phyloP scores from a whole-genome alignment of 2,329 filamentous ascomycete genomes.

The Beauveria varroae region DNA sequence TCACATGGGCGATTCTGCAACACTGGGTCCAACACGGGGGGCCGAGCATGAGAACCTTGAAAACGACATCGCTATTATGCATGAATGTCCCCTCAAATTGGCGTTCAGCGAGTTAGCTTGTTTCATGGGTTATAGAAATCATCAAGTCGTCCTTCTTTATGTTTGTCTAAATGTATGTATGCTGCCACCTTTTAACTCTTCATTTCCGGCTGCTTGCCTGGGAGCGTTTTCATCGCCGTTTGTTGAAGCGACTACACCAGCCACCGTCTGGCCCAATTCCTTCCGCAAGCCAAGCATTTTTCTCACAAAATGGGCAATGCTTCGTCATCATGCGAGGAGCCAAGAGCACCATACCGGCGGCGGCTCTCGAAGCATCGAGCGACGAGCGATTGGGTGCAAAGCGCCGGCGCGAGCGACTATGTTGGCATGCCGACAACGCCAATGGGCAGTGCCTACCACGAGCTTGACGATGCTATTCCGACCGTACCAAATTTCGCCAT shows the following conservation, averaged over 20 bases:
- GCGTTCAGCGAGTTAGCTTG: constrained; percentile 4
- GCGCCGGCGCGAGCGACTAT: constrained; percentile 21
- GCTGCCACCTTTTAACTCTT: neutral
- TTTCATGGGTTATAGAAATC: neutral
- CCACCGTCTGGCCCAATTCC: neutral
- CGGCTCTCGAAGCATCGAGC: constrained; percentile 46
- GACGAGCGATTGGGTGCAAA: constrained; percentile 30
- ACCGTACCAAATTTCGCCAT: neutral
- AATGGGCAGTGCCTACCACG: constrained; percentile 14
- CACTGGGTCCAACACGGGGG: constrained; percentile 10
- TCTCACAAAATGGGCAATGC: constrained; percentile 40
- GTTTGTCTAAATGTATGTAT: neutral
- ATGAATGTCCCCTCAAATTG: constrained; percentile 4
- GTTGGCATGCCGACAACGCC: constrained; percentile 9
- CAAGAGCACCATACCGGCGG: constrained; percentile 28
- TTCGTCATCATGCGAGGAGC: constrained; percentile 35
- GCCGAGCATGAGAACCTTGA: constrained; percentile 8
- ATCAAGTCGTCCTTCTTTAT: neutral
- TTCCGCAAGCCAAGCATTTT: neutral
- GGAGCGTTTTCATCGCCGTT: neutral
- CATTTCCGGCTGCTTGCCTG: neutral
- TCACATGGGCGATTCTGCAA: constrained; percentile 8
- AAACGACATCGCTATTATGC: neutral
- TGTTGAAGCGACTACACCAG: neutral
- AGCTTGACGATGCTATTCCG: constrained; percentile 8